phyloP scores from a whole-genome alignment of 495 filamentous ascomycete genomes.

The Podospora pseudoanserina region DNA sequence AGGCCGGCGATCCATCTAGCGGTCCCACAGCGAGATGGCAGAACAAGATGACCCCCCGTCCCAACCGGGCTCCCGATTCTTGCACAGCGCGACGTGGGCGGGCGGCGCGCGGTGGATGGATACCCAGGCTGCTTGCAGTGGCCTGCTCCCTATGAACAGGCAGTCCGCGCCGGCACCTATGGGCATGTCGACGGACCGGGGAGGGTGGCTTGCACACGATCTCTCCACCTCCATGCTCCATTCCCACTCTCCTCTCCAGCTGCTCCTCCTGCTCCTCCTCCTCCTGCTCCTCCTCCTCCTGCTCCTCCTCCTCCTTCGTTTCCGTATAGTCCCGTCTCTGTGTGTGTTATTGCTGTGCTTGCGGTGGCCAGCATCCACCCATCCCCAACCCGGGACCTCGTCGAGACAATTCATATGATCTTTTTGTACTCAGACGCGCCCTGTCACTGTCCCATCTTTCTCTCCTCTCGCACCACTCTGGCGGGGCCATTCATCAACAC shows the following conservation, averaged over 20 bases:
- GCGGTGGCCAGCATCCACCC: background rate
- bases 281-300: too few relatives aligned
- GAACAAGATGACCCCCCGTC: background rate
- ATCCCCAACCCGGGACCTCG: background rate
- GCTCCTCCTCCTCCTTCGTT: background rate
- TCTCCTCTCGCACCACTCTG: slow-evolving; percentile 1
- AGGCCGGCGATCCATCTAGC: background rate
- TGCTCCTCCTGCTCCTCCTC: background rate
- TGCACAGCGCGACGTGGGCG: background rate
- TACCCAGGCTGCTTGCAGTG: background rate
- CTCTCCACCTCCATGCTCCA: slow-evolving; percentile 3
- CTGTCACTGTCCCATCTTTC: background rate
- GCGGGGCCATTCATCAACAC: background rate
- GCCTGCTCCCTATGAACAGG: background rate
- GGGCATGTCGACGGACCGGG: background rate
- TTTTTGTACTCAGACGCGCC: background rate
- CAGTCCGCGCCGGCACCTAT: background rate
- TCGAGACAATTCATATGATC: background rate
- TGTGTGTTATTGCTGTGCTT: background rate
- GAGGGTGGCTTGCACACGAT: background rate
- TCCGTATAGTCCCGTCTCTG: background rate
- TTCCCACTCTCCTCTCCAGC: background rate
- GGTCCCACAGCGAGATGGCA: background rate
- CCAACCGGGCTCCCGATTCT: slow-evolving; percentile 2
- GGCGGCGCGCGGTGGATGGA: background rate